Evolutionary conservation across 208 protist species (phyloP).

Genomic region (Trypanosoma caninum): DNA sequence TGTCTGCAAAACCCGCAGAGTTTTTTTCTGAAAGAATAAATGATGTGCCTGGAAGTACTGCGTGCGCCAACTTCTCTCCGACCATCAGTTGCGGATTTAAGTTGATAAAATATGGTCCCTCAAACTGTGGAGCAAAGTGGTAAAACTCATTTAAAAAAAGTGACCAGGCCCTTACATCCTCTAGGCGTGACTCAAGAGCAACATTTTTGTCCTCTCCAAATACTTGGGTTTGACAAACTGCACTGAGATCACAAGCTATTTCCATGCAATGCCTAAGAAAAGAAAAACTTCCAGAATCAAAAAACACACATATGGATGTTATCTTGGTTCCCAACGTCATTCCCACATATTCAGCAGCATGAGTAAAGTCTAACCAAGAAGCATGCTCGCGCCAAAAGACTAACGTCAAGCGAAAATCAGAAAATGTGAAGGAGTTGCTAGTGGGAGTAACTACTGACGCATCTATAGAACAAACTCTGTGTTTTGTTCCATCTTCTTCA

Average conservation of each 20-base stretch:
- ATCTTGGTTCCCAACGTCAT: constrained; percentile 35
- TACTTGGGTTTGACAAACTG: constrained; percentile 6
- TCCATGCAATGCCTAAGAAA: constrained; percentile 10
- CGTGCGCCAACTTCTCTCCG: constrained; percentile 63
- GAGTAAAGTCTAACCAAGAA: constrained; percentile 28
- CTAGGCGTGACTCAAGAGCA: constrained; percentile 28
- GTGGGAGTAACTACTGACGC: constrained; percentile 39
- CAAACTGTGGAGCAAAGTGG: constrained; percentile 38
- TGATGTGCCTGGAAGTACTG: constrained; percentile 30
- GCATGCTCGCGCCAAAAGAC: constrained; percentile 30
- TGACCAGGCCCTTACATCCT: constrained; percentile 61
- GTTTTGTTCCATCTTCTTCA: constrained; percentile 38
- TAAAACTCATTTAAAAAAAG: constrained; percentile 44
- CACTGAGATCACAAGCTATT: constrained; percentile 8
- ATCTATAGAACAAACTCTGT: constrained; percentile 42
- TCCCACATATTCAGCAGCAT: constrained; percentile 32
- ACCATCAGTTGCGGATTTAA: constrained; percentile 53
- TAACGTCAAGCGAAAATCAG: constrained; percentile 39
- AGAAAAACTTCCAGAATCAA: constrained; percentile 19
- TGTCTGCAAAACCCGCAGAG: constrained; percentile 43
- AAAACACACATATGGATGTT: constrained; percentile 36
- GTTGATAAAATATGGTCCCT: constrained; percentile 54
- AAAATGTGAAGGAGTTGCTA: constrained; percentile 43
- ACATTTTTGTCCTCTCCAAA: constrained; percentile 41
- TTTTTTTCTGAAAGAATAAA: constrained; percentile 47